phyloP scores from a whole-genome alignment of 257 asterid species.

The Rhazya stricta region DNA sequence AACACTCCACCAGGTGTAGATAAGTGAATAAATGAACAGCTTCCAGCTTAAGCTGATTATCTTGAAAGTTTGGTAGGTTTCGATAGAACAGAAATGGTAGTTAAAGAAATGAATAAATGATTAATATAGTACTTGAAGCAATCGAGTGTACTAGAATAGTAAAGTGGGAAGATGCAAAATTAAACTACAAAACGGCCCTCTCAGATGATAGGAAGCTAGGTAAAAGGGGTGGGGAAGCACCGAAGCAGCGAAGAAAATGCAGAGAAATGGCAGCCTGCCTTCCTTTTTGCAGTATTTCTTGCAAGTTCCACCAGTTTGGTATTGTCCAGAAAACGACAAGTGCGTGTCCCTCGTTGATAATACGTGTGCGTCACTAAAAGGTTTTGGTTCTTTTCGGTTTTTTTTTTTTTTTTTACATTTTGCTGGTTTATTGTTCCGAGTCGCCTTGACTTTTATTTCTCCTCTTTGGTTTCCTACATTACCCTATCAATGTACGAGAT shows the following conservation, averaged over 20 bases:
- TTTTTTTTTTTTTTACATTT: too few species aligned
- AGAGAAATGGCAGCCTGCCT: conserved; percentile 28
- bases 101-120: not conserved
- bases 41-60: not conserved
- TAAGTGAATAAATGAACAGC: conserved; percentile 11
- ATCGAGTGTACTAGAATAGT: not conserved
- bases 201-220: not conserved
- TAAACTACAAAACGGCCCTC: conserved; percentile 6
- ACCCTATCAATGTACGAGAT: not conserved
- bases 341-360: conserved; percentile 10
- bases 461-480: not conserved
- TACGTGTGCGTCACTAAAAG: conserved; percentile 9
- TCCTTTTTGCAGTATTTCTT: conserved; percentile 6
- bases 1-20: not conserved
- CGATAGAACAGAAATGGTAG: conserved; percentile 1
- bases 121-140: not conserved
- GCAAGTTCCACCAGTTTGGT: not conserved
- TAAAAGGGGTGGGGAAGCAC: conserved; percentile 11
- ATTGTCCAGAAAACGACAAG: conserved; percentile 28
- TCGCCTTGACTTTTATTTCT: not conserved
- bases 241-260: conserved; percentile 42
- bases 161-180: not conserved
- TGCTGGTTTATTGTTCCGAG: not conserved
- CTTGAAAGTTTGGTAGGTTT: conserved; percentile 6
- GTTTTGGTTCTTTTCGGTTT: not conserved